Evolutionary conservation across 331 rosid genomes (phyloP).

Genomic region (Pyracantha coccinea): DNA sequence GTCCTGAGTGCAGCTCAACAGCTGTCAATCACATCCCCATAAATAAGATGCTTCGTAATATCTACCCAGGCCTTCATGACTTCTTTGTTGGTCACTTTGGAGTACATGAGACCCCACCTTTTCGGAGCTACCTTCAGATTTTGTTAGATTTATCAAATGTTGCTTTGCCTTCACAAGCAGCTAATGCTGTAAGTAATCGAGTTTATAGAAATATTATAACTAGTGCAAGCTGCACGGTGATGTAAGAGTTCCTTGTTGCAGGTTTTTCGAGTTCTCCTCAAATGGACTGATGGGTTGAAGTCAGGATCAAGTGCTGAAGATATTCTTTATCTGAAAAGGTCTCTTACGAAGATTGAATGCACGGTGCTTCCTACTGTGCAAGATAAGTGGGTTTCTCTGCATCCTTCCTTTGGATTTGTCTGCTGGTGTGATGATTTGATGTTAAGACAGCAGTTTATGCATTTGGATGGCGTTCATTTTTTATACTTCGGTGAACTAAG

Average conservation of each 20-base stretch:
- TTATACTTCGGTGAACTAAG: slow-evolving; percentile 50
- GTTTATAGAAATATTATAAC: slow-evolving; percentile 1
- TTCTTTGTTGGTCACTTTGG: slow-evolving; percentile 69
- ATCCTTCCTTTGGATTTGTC: slow-evolving; percentile 73
- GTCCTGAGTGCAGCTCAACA: slow-evolving; percentile 19
- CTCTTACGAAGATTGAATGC: slow-evolving; percentile 48
- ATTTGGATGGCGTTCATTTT: slow-evolving; percentile 56
- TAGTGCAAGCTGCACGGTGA: slow-evolving; percentile 3
- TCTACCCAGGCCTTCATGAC: slow-evolving; percentile 69
- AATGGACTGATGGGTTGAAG: slow-evolving; percentile 73
- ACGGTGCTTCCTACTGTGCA: slow-evolving; percentile 79
- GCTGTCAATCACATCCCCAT: slow-evolving; percentile 23
- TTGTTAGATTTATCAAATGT: slow-evolving; percentile 64
- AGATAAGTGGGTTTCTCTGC: slow-evolving; percentile 91
- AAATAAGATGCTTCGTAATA: slow-evolving; percentile 45
- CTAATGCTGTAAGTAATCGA: slow-evolving; percentile 52
- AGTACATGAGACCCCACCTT: slow-evolving; percentile 63
- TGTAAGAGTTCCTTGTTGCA: slow-evolving; percentile 29
- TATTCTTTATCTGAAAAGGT: slow-evolving; percentile 47
- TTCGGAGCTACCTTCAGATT: slow-evolving; percentile 63
- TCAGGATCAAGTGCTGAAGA: slow-evolving; percentile 58
- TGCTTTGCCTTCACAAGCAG: slow-evolving; percentile 65
- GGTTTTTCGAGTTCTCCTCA: slow-evolving; percentile 68
- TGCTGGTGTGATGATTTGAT: slow-evolving; percentile 81
- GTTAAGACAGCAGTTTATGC: slow-evolving; percentile 60